Evolutionary conservation across 2,329 filamentous ascomycete genomes (phyloP).

Genomic region (Aspergillus sp.): DNA sequence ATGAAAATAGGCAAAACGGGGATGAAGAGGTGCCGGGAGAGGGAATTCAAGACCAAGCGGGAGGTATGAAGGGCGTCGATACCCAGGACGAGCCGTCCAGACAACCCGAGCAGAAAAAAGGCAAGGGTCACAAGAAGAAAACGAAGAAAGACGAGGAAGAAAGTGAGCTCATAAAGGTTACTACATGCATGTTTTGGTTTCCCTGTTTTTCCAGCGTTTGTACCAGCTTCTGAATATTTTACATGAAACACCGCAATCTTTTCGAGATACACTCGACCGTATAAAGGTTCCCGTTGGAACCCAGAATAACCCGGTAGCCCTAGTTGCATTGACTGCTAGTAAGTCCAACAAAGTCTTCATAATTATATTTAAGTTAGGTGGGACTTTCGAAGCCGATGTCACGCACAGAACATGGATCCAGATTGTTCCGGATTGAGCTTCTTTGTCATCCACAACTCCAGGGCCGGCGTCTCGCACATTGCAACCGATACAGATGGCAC

Average conservation of each 20-base stretch:
- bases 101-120: background rate
- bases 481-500: background rate
- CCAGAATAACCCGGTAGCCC: background rate
- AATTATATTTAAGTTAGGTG: no score
- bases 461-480: background rate
- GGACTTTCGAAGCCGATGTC: background rate
- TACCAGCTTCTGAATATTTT: background rate
- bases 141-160: background rate
- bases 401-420: background rate
- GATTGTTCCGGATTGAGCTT: background rate
- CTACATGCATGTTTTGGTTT: background rate
- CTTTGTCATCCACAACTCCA: background rate
- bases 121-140: background rate
- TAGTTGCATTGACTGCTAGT: no score
- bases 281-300: background rate
- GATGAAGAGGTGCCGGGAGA: background rate
- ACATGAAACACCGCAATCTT: background rate
- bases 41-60: background rate
- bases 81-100: background rate
- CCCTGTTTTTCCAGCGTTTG: background rate
- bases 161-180: background rate
- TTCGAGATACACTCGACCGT: background rate
- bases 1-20: background rate
- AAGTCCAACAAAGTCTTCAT: no score
- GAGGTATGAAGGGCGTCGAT: background rate